Evolutionary conservation across 805 yeast genomes (phyloP).

Genomic region (Metschnikowia henanensis): DNA sequence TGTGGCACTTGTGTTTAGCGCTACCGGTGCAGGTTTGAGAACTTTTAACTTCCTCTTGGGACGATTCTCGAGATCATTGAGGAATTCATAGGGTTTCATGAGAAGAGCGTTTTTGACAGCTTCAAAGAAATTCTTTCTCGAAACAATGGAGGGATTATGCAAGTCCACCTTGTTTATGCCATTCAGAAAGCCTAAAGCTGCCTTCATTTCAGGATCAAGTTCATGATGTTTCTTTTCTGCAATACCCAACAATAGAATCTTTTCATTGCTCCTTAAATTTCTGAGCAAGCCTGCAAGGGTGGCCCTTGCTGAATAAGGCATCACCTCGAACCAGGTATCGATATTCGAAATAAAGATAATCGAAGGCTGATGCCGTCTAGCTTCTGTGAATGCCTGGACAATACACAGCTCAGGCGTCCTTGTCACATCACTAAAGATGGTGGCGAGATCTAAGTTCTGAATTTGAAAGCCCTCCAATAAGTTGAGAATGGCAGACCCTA

Average conservation of each 20-base stretch:
- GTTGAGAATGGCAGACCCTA: conserved; percentile 79
- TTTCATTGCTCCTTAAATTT: conserved; percentile 68
- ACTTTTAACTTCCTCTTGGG: conserved; percentile 49
- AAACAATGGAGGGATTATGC: conserved; percentile 41
- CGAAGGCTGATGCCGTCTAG: conserved; percentile 86
- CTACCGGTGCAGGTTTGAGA: conserved; percentile 32
- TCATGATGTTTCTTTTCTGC: conserved; percentile 49
- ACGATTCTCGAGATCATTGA: conserved; percentile 59
- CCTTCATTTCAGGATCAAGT: conserved; percentile 46
- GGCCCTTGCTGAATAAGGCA: conserved; percentile 68
- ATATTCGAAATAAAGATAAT: conserved; percentile 81
- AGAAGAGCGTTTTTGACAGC: conserved; percentile 52
- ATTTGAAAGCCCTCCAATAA: conserved; percentile 87
- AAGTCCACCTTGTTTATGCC: conserved; percentile 47
- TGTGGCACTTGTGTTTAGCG: conserved; percentile 28
- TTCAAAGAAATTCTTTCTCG: conserved; percentile 58
- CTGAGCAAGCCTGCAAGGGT: conserved; percentile 71
- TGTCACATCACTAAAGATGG: conserved; percentile 73
- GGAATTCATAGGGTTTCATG: conserved; percentile 70
- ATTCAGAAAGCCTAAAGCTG: conserved; percentile 57
- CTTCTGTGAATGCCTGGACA: conserved; percentile 83
- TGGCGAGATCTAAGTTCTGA: conserved; percentile 80
- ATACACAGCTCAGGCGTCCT: conserved; percentile 81
- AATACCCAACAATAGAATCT: conserved; percentile 71
- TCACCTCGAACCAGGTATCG: conserved; percentile 70